Evolutionary conservation across 1,139 yeast species (phyloP).

Genomic region (Eremothecium sinecaudum): DNA sequence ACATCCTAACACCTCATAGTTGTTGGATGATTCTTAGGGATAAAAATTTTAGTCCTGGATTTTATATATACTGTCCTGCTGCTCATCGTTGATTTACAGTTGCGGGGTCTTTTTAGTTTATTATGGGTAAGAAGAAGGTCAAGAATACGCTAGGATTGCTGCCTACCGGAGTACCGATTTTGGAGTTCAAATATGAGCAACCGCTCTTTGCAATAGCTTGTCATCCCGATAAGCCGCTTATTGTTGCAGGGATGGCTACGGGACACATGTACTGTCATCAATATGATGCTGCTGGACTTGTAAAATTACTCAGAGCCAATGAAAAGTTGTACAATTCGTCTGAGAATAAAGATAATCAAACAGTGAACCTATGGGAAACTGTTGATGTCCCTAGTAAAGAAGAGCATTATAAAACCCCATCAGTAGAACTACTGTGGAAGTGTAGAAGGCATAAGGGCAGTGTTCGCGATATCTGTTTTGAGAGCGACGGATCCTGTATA

Average conservation of each 20-base stretch:
- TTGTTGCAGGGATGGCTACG: constrained; percentile 66
- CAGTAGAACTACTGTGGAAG: constrained; percentile 52
- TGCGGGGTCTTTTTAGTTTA: too few species aligned
- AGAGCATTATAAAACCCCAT: constrained; percentile 29
- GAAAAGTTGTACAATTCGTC: constrained; percentile 9
- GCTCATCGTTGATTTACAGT: background rate
- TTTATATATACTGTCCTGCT: background rate
- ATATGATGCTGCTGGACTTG: constrained; percentile 44
- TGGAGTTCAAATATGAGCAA: constrained; percentile 43
- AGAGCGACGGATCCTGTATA: constrained; percentile 39
- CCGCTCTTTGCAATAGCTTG: constrained; percentile 73
- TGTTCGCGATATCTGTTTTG: constrained; percentile 66
- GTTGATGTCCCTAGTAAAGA: constrained; percentile 29
- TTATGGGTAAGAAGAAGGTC: constrained; percentile 18
- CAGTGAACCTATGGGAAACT: constrained; percentile 43
- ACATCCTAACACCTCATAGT: constrained; percentile 2
- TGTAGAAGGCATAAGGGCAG: constrained; percentile 89
- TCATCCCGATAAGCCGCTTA: constrained; percentile 62
- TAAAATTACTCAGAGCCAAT: constrained; percentile 22
- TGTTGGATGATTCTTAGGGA: background rate
- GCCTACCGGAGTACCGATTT: constrained; percentile 41
- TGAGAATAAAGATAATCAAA: constrained; percentile 26
- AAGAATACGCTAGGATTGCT: constrained; percentile 27
- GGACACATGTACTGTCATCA: constrained; percentile 58
- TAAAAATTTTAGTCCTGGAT: background rate